Conservation (phyloP, 345 rosid genomes). For the Garcia nutans region DNA sequence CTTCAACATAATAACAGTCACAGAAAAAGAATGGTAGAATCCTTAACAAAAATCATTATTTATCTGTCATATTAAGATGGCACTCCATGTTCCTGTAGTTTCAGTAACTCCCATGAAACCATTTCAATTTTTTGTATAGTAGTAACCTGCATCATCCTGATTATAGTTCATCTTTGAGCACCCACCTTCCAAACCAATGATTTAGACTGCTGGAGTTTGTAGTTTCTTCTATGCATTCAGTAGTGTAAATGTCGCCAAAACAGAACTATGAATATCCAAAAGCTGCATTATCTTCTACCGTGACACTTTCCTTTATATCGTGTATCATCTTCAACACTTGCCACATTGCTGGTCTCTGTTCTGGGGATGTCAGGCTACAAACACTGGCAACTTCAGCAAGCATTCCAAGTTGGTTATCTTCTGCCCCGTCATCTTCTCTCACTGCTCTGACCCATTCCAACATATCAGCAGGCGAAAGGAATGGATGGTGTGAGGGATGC, state of each 20-base stretch:
- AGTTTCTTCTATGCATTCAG: not conserved
- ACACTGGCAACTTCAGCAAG: slow-evolving; percentile 80
- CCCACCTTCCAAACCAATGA: not conserved
- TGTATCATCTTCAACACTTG: slow-evolving; percentile 83
- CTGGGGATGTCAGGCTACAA: slow-evolving; percentile 80
- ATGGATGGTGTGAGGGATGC: slow-evolving; percentile 76
- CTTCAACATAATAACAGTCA: not conserved
- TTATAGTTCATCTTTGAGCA: not conserved
- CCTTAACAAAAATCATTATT: not conserved
- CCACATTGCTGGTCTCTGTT: slow-evolving; percentile 88
- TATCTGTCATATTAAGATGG: not conserved
- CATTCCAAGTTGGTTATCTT: slow-evolving; percentile 65
- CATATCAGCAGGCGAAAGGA: slow-evolving; percentile 70
- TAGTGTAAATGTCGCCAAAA: not conserved
- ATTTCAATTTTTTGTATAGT: not conserved
- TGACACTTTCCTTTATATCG: slow-evolving; percentile 68
- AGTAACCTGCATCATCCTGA: not conserved
- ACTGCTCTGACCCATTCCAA: slow-evolving; percentile 76
- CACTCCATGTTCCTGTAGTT: not conserved
- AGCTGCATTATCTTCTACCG: slow-evolving; percentile 40
- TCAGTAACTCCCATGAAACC: not conserved
- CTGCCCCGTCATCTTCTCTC: slow-evolving; percentile 58
- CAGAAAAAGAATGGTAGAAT: slow-evolving; percentile 1
- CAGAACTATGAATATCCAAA: slow-evolving; percentile 21
- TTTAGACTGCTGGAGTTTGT: not conserved